These are phyloP conservation scores for Hemileccinum rubropunctum DNA, from an alignment of 768 basidiomycete genomes.

Conservation along the genomic window DNA sequence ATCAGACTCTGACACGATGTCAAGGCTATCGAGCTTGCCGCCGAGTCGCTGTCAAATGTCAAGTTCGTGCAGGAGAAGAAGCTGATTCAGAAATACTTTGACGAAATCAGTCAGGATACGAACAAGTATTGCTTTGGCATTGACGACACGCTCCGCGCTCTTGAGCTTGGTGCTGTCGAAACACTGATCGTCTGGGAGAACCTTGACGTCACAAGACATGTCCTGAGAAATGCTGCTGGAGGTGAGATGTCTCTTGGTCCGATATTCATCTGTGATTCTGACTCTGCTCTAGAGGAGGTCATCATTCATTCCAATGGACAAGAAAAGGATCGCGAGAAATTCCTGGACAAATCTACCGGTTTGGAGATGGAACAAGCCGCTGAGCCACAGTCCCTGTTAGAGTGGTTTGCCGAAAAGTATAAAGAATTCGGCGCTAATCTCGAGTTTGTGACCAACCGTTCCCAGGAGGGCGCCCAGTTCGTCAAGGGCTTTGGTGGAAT, in stretches of 20 bases:
- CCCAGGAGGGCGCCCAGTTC: constrained; percentile 97
- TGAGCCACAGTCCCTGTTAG: constrained; percentile 86
- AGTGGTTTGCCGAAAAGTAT: constrained; percentile 99
- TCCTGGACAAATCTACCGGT: constrained; percentile 91
- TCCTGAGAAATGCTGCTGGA: constrained; percentile 88
- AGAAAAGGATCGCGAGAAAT: constrained; percentile 93
- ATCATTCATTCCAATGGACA: constrained; percentile 79
- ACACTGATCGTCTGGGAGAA: constrained; percentile 99
- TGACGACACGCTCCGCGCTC: constrained; percentile 92
- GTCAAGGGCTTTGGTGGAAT: constrained; percentile 99
- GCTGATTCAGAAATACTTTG: constrained; percentile 97
- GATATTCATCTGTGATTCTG: not conserved
- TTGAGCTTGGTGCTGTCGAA: constrained; percentile 96
- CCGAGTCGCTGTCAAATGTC: constrained; percentile 95
- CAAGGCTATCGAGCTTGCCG: constrained; percentile 94
- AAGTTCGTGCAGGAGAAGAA: constrained; percentile 99
- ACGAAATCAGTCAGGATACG: constrained; percentile 97
- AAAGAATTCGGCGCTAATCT: constrained; percentile 95
- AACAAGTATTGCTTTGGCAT: constrained; percentile 97
- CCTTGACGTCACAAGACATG: constrained; percentile 84
- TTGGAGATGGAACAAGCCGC: constrained; percentile 88
- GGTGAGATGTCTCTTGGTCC: constrained; percentile 43
- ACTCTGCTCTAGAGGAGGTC: constrained; percentile 63
- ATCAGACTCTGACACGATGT: not conserved
- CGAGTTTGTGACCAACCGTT: constrained; percentile 94